phyloP scores from a whole-genome alignment of 208 protist species.

The Crithidia acanthocephali region DNA sequence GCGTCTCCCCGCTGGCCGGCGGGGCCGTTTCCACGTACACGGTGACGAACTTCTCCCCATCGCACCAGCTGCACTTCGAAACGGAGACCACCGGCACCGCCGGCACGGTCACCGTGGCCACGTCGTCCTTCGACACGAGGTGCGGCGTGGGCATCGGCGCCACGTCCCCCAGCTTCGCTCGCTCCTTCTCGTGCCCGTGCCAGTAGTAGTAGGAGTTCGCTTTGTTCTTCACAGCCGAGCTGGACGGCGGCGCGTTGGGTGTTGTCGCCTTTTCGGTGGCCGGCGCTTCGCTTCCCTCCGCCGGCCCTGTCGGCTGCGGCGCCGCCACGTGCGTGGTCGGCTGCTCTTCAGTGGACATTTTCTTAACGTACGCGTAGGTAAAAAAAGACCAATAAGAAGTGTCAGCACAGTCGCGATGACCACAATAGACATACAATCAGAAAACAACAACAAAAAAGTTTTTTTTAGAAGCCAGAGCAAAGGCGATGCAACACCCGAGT shows the following conservation, averaged over 20 bases:
- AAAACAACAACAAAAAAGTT: slow-evolving; percentile 5
- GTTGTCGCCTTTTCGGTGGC: neutral
- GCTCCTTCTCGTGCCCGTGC: slow-evolving; percentile 87
- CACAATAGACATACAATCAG: neutral
- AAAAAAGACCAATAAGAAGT: slow-evolving; percentile 10
- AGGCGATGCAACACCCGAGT: too few species aligned
- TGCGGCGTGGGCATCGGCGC: slow-evolving; percentile 75
- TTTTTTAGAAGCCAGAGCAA: too few species aligned
- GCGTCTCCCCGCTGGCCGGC: slow-evolving; percentile 35
- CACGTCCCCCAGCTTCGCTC: slow-evolving; percentile 81
- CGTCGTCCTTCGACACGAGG: slow-evolving; percentile 56
- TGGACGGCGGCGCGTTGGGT: slow-evolving; percentile 1
- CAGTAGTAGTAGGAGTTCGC: slow-evolving; percentile 89
- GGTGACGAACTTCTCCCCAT: slow-evolving; percentile 63
- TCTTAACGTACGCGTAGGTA: neutral
- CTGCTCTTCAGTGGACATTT: slow-evolving; percentile 8
- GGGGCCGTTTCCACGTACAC: slow-evolving; percentile 67
- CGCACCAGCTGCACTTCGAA: slow-evolving; percentile 80
- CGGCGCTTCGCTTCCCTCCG: neutral
- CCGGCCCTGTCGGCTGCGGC: neutral
- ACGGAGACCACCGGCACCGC: slow-evolving; percentile 29
- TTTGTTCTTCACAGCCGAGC: slow-evolving; percentile 36
- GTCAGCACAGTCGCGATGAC: neutral
- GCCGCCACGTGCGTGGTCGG: neutral
- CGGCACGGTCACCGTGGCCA: slow-evolving; percentile 4